Evolutionary conservation across 176 grass and related monocot genomes (phyloP).

Genomic region (Eragrostis curvula): DNA sequence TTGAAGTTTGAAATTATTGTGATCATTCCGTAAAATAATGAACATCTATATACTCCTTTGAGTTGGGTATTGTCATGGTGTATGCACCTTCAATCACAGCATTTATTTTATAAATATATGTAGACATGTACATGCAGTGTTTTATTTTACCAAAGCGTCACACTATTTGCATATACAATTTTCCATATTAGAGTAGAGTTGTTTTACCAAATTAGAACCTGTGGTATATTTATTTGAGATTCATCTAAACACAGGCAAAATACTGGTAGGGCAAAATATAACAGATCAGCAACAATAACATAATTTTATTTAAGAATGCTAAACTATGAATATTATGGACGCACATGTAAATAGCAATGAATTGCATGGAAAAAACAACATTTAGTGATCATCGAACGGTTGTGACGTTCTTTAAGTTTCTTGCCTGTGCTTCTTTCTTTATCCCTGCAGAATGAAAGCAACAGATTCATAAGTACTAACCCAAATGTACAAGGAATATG

Average conservation of each 20-base stretch:
- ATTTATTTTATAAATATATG: background rate
- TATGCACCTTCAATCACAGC: no score
- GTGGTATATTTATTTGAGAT: background rate
- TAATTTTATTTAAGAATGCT: background rate
- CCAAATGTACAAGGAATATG: background rate
- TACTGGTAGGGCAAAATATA: no score
- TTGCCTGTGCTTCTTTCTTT: background rate
- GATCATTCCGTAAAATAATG: no score
- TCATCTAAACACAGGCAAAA: no score
- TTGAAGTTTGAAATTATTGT: background rate
- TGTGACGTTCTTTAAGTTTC: conserved; percentile 18
- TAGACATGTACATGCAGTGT: background rate
- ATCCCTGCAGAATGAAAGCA: background rate
- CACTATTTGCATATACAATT: background rate
- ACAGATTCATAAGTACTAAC: conserved; percentile 1
- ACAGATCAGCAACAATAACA: background rate
- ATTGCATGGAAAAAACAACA: background rate
- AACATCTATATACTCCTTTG: no score
- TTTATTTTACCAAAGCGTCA: background rate
- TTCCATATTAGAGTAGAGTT: background rate
- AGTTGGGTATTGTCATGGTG: no score
- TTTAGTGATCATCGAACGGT: background rate
- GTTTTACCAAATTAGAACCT: background rate
- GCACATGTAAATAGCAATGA: no score
- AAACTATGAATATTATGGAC: background rate